Evolutionary conservation across 805 yeast species (phyloP), one percentile per base, ranked within the genome.

Genomic region (Ascoidea tarda): DNA sequence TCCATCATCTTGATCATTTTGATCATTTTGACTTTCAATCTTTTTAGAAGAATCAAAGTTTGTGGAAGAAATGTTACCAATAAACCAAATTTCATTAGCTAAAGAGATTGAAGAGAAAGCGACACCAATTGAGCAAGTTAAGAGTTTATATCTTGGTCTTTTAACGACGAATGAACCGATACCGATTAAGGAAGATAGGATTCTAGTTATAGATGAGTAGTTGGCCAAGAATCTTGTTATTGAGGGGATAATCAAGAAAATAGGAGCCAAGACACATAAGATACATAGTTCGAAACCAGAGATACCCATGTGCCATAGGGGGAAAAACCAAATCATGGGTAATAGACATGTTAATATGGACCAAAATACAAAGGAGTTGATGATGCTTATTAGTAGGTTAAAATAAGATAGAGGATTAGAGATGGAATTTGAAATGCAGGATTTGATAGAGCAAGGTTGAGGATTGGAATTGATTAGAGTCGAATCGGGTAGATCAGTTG

Each of bases 281-380:
- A 87, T 72, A 2, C 81, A 75, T 0, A 84, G 84, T 68, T 93
- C 99, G 64, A 86, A 90, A 4, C 99, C 99, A 1, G 96, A 85
- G 48, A 93, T 84, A 5, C 97, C 98, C 97, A 93, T 89, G 63
- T 85, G 78, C 99, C 99, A 93, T 57, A 93, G 72, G 8, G 99
- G 99, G 74, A 93, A 93, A 70, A 87, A 87, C 99, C 99, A 93
- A 50, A 93, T 81, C 62, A 93, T 81, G 53, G 93, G 76, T 48
- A 88, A 84, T 54, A 93, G 71, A 0, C 96, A 79, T 3, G 98
- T 85, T 47, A 80, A 57, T 28, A 82, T 81, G 0, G 97, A 75
- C 96, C 97, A 93, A 65, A 87, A 87, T 53, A 87, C 73, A 63
- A 79, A 82, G 4, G 91, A 75, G 63, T 90, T 89, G 61, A 78